Conservation (phyloP, 164 flowering plant genomes). For the Kingdonia uniflora region DNA sequence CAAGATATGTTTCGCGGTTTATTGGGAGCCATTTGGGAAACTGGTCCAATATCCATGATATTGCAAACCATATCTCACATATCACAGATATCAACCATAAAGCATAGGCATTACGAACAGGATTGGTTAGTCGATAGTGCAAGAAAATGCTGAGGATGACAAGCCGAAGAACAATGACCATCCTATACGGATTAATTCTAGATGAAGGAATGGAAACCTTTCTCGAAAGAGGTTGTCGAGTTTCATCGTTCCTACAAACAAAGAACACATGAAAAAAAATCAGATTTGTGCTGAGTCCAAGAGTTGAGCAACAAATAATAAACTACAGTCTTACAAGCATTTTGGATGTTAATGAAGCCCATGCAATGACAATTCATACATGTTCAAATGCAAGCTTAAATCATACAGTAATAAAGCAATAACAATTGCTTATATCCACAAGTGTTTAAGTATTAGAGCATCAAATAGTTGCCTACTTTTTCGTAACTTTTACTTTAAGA, state of each 20-base stretch:
- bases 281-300: too few relatives aligned
- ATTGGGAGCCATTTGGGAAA: constrained; percentile 51
- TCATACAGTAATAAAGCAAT: too few relatives aligned
- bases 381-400: too few relatives aligned
- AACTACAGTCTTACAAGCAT: background rate
- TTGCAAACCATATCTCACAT: constrained; percentile 53
- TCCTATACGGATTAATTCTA: constrained; percentile 41
- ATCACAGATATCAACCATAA: constrained; percentile 49
- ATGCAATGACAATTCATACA: too few relatives aligned
- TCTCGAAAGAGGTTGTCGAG: constrained; percentile 52
- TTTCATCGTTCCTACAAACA: constrained; percentile 44
- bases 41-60: constrained; percentile 49
- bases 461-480: too few relatives aligned
- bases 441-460: too few relatives aligned
- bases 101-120: constrained; percentile 41
- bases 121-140: constrained; percentile 46
- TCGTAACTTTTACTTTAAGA: too few relatives aligned
- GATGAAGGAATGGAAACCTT: constrained; percentile 42
- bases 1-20: constrained; percentile 46
- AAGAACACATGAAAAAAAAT: background rate
- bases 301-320: too few relatives aligned
- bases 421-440: too few relatives aligned
- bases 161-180: constrained; percentile 46
- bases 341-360: too few relatives aligned
- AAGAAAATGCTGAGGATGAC: constrained; percentile 34